Conservation (phyloP, 768 basidiomycete genomes). For the Crepidotus variabilis region DNA sequence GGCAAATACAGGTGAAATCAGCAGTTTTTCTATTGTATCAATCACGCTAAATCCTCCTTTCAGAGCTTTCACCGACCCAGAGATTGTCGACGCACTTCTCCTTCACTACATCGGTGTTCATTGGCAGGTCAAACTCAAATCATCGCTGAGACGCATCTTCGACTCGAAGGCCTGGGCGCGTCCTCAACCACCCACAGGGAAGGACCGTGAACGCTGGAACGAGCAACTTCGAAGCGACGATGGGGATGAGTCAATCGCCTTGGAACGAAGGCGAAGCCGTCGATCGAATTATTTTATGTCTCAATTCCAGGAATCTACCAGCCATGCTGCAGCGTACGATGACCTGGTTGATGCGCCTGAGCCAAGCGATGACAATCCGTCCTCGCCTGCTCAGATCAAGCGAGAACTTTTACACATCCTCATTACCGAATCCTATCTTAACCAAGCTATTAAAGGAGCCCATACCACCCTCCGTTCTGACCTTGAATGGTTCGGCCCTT, state of each 20-base stretch:
- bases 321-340: conserved; percentile 17
- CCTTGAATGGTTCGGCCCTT: conserved; percentile 39
- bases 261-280: conserved; percentile 20
- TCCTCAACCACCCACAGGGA: conserved; percentile 11
- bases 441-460: conserved; percentile 27
- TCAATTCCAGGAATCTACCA: conserved; percentile 24
- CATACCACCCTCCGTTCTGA: conserved; percentile 37
- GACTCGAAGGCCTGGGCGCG: conserved; percentile 33
- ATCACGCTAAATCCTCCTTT: too few species aligned
- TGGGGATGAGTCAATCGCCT: conserved; percentile 21
- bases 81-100: too few species aligned
- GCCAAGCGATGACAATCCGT: conserved; percentile 4
- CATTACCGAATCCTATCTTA: too few species aligned
- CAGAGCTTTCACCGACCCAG: too few species aligned
- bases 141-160: too few species aligned
- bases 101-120: too few species aligned
- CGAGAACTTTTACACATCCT: conserved; percentile 37
- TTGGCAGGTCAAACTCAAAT: too few species aligned
- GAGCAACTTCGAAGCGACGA: conserved; percentile 16
- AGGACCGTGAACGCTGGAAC: conserved; percentile 13
- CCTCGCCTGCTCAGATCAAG: conserved; percentile 25
- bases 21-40: too few species aligned
- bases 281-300: conserved; percentile 29
- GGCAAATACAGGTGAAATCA: conserved; percentile 50
- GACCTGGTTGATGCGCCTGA: conserved; percentile 20